Percentiles rank a stretch among this genome's conserved stretches.
These are phyloP conservation scores for Gastrodia elata DNA, from an alignment of 106 monocot species.

Conservation along the genomic window DNA sequence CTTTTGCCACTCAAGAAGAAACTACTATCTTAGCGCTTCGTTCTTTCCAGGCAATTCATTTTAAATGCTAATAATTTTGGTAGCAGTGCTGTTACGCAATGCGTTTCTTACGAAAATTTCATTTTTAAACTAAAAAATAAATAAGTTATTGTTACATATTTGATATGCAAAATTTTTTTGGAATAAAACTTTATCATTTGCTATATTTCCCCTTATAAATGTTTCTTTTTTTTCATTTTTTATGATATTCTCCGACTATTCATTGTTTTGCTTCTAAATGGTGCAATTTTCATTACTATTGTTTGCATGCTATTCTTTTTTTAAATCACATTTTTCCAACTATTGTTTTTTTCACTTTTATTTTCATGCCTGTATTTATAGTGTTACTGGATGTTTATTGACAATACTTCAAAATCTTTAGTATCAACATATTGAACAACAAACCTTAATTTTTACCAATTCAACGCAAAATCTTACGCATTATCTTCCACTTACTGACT, in stretches of 20 bases:
- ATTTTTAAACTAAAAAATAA: neutral
- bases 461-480: no score
- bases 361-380: neutral
- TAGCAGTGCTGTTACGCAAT: neutral
- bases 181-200: neutral
- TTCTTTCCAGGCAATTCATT: neutral
- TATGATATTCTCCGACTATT: no score
- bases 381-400: no score
- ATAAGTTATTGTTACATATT: neutral
- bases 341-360: neutral
- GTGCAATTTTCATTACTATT: neutral
- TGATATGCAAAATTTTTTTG: neutral
- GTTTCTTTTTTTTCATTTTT: neutral
- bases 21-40: neutral
- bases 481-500: no score
- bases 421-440: no score
- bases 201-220: neutral
- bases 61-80: neutral
- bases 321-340: neutral
- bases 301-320: neutral
- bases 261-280: neutral
- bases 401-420: no score
- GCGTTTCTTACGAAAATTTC: neutral
- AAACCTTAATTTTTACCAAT: no score
- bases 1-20: neutral